Evolutionary conservation across 2,329 filamentous ascomycete species (phyloP).

Genomic region (Aspergillus brunneoviolaceus): DNA sequence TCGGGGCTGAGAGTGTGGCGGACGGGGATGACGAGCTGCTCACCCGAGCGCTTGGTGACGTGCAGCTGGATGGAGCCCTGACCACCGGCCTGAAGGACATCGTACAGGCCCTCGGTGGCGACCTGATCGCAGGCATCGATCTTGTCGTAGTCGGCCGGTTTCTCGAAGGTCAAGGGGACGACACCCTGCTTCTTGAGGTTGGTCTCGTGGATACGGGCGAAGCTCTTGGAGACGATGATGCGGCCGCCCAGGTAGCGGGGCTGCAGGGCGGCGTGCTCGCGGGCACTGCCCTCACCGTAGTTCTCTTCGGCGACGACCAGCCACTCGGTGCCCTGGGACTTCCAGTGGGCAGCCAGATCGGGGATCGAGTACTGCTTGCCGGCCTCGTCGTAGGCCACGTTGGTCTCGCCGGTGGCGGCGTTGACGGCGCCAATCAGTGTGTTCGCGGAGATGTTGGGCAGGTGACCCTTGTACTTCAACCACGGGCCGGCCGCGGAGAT

Average conservation of each 20-base stretch:
- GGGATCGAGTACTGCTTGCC: constrained; percentile 76
- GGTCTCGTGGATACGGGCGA: constrained; percentile 91
- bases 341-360: constrained; percentile 82
- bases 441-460: constrained; percentile 97
- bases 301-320: constrained; percentile 97
- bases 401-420: constrained; percentile 87
- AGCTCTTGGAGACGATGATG: constrained; percentile 80
- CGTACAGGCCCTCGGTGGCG: constrained; percentile 75
- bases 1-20: constrained; percentile 86
- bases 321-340: constrained; percentile 73
- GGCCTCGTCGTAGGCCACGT: constrained; percentile 84
- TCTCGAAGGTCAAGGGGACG: constrained; percentile 84
- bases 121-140: constrained; percentile 83
- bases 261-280: constrained; percentile 87
- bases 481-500: constrained; percentile 96
- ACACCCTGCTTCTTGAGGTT: constrained; percentile 98
- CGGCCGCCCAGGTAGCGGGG: constrained; percentile 86
- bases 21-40: constrained; percentile 70
- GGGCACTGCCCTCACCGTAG: constrained; percentile 86
- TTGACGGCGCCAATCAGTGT: constrained; percentile 95
- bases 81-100: constrained; percentile 61
- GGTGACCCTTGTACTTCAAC: constrained; percentile 99
- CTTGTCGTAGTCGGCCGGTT: constrained; percentile 83
- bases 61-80: constrained; percentile 23
- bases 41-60: constrained; percentile 48